Evolutionary conservation across 2,329 filamentous ascomycete genomes (phyloP).

Genomic region (Nannizziopsis arthrosporioides): DNA sequence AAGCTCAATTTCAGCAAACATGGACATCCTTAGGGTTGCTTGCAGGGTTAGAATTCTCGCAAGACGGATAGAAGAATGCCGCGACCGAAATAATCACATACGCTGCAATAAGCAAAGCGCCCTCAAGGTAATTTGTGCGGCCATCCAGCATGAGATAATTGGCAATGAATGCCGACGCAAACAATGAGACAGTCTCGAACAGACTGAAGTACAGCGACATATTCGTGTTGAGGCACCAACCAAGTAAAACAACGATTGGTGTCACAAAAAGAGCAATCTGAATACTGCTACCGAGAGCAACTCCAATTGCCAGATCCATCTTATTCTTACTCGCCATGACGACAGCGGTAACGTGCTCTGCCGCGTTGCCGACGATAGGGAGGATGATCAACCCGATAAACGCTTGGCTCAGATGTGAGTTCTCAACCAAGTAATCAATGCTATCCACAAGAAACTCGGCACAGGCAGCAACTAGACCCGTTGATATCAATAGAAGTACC

Average conservation of each 20-base stretch:
- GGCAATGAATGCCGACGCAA: slow-evolving; percentile 43
- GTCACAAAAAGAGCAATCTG: slow-evolving; percentile 54
- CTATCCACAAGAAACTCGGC: slow-evolving; percentile 48
- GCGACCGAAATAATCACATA: slow-evolving; percentile 53
- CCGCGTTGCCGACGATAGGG: slow-evolving; percentile 55
- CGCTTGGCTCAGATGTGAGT: slow-evolving; percentile 42
- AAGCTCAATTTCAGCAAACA: slow-evolving; percentile 5
- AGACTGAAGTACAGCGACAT: slow-evolving; percentile 76
- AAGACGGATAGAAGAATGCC: slow-evolving; percentile 53
- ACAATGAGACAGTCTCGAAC: slow-evolving; percentile 43
- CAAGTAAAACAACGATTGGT: slow-evolving; percentile 49
- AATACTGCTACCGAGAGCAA: slow-evolving; percentile 53
- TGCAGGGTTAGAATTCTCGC: slow-evolving; percentile 35
- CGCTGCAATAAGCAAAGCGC: slow-evolving; percentile 48
- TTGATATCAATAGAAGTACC: slow-evolving; percentile 56
- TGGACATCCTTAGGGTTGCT: slow-evolving; percentile 15
- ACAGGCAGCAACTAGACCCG: slow-evolving; percentile 68
- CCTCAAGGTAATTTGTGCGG: slow-evolving; percentile 50
- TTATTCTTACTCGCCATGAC: slow-evolving; percentile 55
- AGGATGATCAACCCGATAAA: slow-evolving; percentile 54
- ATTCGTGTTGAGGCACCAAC: slow-evolving; percentile 46
- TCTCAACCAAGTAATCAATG: slow-evolving; percentile 38
- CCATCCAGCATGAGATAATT: slow-evolving; percentile 54
- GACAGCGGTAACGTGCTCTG: slow-evolving; percentile 53
- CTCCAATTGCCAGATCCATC: slow-evolving; percentile 56